Conservation (phyloP, 805 yeast species). For the Zygosaccharomyces lentus region DNA sequence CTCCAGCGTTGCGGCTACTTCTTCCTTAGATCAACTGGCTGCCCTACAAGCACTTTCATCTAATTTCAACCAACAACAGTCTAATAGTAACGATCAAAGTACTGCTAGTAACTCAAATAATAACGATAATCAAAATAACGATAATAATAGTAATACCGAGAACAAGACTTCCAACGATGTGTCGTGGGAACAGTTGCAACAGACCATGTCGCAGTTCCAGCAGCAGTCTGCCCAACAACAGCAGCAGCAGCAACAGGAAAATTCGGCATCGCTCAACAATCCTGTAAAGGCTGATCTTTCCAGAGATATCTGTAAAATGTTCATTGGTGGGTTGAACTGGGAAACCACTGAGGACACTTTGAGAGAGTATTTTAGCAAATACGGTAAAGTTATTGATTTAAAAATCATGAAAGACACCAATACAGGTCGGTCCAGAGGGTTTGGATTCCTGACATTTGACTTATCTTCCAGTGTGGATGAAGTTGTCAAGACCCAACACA, state of each 20-base stretch:
- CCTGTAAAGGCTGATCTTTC: conserved; percentile 47
- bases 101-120: conserved; percentile 15
- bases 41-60: conserved; percentile 36
- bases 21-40: conserved; percentile 34
- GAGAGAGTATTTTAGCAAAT: conserved; percentile 76
- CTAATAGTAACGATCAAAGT: conserved; percentile 18
- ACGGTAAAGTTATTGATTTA: conserved; percentile 82
- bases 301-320: conserved; percentile 85
- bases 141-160: conserved; percentile 13
- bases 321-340: conserved; percentile 96
- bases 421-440: conserved; percentile 90
- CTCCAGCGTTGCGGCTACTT: conserved; percentile 8
- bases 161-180: conserved; percentile 15
- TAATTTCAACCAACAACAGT: conserved; percentile 27
- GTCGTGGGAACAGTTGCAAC: conserved; percentile 35
- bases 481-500: conserved; percentile 81
- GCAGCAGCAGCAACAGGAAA: conserved; percentile 15
- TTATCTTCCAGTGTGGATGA: conserved; percentile 79
- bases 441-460: conserved; percentile 86
- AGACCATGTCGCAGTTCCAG: conserved; percentile 34
- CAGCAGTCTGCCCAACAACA: conserved; percentile 22
- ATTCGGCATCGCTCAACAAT: conserved; percentile 20
- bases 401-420: conserved; percentile 88
- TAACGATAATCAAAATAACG: conserved; percentile 10
- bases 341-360: conserved; percentile 90